phyloP scores from a whole-genome alignment of 805 yeast genomes.

The Kregervanrija delftensis region DNA sequence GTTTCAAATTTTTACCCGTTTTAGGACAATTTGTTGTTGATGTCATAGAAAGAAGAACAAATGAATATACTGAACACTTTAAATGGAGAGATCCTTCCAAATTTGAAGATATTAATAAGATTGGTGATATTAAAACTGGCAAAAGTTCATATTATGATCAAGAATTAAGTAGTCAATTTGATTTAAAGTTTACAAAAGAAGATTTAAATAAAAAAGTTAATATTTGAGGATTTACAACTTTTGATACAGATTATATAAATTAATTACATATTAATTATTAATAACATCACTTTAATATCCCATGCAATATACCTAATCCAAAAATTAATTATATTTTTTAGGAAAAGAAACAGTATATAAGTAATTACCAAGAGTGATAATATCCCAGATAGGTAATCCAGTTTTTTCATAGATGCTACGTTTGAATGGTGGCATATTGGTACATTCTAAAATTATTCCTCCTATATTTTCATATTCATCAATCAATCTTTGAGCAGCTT shows the following conservation, averaged over 20 bases:
- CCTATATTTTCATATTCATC: constrained; percentile 15
- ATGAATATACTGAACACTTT: constrained; percentile 12
- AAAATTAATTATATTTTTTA: no score
- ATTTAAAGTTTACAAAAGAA: no score
- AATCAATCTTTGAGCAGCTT: constrained; percentile 16
- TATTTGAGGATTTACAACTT: no score
- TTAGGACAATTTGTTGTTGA: constrained; percentile 14
- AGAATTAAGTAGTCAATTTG: no score
- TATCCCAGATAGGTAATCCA: constrained; percentile 26
- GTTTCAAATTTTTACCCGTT: constrained; percentile 18
- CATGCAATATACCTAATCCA: no score
- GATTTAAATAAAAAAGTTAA: no score
- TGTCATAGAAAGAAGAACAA: constrained; percentile 5
- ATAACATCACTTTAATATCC: no score
- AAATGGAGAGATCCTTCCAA: constrained; percentile 12
- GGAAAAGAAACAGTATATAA: constrained; percentile 11
- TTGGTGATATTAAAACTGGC: no score
- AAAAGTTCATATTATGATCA: no score
- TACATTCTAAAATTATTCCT: constrained; percentile 27
- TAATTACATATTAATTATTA: no score
- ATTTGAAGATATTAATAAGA: no score
- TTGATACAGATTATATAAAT: no score
- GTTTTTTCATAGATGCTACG: constrained; percentile 11
- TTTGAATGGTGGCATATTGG: constrained; percentile 27
- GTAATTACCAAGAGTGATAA: constrained; percentile 24